Conservation (phyloP, 129 eudicot species). For the Flaveria robusta region DNA sequence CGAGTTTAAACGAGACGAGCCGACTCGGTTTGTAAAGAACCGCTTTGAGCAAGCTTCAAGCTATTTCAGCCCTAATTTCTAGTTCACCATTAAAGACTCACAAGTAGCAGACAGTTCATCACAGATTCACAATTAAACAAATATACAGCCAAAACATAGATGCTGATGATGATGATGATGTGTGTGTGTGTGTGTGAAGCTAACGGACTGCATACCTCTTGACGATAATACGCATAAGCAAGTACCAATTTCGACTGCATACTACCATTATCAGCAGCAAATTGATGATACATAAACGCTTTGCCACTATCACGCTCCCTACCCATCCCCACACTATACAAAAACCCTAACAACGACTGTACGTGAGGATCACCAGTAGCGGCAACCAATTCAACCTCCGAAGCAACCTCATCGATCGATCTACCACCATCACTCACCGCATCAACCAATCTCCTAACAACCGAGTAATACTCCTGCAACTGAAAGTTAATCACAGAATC, state of each 20-base stretch:
- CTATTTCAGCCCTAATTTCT: background rate
- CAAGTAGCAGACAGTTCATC: background rate
- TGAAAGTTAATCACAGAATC: background rate
- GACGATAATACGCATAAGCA: conserved; percentile 73
- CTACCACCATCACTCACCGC: conserved; percentile 64
- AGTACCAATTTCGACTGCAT: conserved; percentile 79
- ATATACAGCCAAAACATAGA: too few relatives aligned
- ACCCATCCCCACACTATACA: conserved; percentile 65
- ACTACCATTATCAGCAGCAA: conserved; percentile 74
- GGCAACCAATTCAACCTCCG: conserved; percentile 63
- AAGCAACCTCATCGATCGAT: conserved; percentile 60
- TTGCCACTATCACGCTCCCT: conserved; percentile 58
- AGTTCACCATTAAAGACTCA: background rate
- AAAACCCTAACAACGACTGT: conserved; percentile 76
- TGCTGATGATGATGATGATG: too few relatives aligned
- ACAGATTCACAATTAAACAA: too few relatives aligned
- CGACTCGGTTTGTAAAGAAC: too few relatives aligned
- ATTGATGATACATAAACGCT: conserved; percentile 72
- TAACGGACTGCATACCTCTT: too few relatives aligned
- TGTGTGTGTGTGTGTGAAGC: too few relatives aligned
- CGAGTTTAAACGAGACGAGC: too few relatives aligned
- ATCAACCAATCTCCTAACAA: conserved; percentile 52
- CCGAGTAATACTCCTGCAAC: conserved; percentile 41
- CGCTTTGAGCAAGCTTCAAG: too few relatives aligned
- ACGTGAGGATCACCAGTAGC: conserved; percentile 64